Percentiles rank a stretch among this genome's conserved stretches.
phyloP scores from a whole-genome alignment of 2,329 filamentous ascomycete genomes.

The Calonectria pteridis region DNA sequence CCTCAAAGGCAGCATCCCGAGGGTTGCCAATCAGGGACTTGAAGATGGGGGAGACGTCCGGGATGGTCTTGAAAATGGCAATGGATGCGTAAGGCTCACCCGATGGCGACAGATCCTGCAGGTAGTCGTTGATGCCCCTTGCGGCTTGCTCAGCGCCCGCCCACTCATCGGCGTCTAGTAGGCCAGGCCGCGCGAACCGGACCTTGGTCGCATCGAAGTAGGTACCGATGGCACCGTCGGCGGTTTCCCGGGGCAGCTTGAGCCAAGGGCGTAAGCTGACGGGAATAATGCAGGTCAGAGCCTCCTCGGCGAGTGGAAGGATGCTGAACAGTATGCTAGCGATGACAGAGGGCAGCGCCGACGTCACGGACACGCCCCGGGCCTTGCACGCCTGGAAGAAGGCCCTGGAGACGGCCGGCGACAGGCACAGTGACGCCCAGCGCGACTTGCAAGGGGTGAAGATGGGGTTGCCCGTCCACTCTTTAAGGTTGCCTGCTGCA shows the following conservation, averaged over 20 bases:
- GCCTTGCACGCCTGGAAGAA: constrained; percentile 31
- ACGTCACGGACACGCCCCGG: constrained; percentile 22
- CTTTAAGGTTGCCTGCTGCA: constrained; percentile 47
- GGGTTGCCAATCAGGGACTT: constrained; percentile 52
- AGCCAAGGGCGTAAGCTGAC: constrained; percentile 32
- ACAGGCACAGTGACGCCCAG: constrained; percentile 29
- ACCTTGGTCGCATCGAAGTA: constrained; percentile 32
- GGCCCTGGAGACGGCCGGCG: constrained; percentile 1
- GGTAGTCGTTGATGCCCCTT: constrained; percentile 8
- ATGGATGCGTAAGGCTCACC: constrained; percentile 32
- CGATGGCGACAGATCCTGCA: constrained; percentile 27
- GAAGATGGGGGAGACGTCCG: constrained; percentile 53
- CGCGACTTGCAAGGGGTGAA: constrained; percentile 35
- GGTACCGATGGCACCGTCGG: constrained; percentile 25
- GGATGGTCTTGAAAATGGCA: constrained; percentile 55
- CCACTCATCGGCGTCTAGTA: neutral
- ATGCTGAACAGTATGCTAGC: constrained; percentile 23
- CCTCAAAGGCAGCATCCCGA: constrained; percentile 54
- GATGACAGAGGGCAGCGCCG: constrained; percentile 27
- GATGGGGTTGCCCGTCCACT: constrained; percentile 55
- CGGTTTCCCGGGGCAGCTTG: constrained; percentile 16
- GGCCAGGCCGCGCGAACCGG: constrained; percentile 3
- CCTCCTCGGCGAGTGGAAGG: constrained; percentile 25
- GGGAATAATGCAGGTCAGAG: constrained; percentile 33
- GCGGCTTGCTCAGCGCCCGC: neutral